A percentile compares a stretch with the other conserved stretches of the same genome.
These are phyloP conservation scores for Pseudogymnoascus sp. DNA, from an alignment of 2,329 filamentous ascomycete genomes.

Conservation along the genomic window DNA sequence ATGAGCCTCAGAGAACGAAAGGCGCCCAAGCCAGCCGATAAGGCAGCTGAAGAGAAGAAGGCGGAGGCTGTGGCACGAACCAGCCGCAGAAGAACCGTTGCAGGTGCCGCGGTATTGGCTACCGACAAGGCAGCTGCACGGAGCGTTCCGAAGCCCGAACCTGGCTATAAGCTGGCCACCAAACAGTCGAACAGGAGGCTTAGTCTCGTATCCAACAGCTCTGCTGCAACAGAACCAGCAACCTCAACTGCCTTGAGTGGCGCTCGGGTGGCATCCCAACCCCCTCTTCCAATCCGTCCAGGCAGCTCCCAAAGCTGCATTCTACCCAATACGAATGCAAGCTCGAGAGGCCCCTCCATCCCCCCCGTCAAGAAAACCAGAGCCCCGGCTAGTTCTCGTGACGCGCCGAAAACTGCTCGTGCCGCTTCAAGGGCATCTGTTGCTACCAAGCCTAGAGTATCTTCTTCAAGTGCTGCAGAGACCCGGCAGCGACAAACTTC, in stretches of 20 bases:
- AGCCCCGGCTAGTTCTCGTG: slow-evolving; percentile 35
- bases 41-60: slow-evolving; percentile 42
- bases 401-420: slow-evolving; percentile 27
- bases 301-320: slow-evolving; percentile 33
- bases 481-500: slow-evolving; percentile 1
- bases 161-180: slow-evolving; percentile 20
- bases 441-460: background rate
- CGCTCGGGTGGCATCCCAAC: slow-evolving; percentile 13
- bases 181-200: slow-evolving; percentile 30
- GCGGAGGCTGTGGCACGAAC: slow-evolving; percentile 29
- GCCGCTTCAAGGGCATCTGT: slow-evolving; percentile 2
- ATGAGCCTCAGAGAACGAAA: slow-evolving; percentile 70
- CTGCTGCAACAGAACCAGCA: slow-evolving; percentile 19
- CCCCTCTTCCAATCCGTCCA: slow-evolving; percentile 24
- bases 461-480: background rate
- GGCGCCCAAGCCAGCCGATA: slow-evolving; percentile 40
- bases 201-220: slow-evolving; percentile 36
- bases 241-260: slow-evolving; percentile 14
- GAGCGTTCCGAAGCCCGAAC: slow-evolving; percentile 24
- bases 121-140: slow-evolving; percentile 33
- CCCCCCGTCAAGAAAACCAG: slow-evolving; percentile 50
- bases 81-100: slow-evolving; percentile 54
- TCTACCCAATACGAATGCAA: slow-evolving; percentile 36
- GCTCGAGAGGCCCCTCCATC: slow-evolving; percentile 30
- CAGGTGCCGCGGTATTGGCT: slow-evolving; percentile 39